phyloP scores from a whole-genome alignment of 2,329 filamentous ascomycete species.

The Penicillium glabrum region DNA sequence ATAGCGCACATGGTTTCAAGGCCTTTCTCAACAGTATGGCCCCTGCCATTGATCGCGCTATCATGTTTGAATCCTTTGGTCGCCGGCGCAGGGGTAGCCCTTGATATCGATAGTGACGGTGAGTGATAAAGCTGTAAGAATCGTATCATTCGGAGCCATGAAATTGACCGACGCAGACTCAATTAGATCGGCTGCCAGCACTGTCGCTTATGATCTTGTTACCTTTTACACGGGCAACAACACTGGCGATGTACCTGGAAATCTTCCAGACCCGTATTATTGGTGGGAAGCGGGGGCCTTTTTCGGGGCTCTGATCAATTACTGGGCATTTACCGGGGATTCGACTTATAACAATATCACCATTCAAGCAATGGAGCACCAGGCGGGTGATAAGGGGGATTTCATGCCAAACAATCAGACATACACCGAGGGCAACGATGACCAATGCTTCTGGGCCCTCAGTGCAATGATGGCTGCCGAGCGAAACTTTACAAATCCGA shows the following conservation, averaged over 20 bases:
- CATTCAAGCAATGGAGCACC: slow-evolving; percentile 10
- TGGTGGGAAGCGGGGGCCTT: slow-evolving; percentile 42
- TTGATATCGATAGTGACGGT: slow-evolving; percentile 10
- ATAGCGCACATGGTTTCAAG: background rate
- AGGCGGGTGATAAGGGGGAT: slow-evolving; percentile 10
- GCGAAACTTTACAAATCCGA: slow-evolving; percentile 31
- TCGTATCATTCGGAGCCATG: background rate
- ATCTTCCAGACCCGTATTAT: slow-evolving; percentile 35
- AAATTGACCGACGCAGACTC: slow-evolving; percentile 24
- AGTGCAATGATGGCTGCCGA: slow-evolving; percentile 22
- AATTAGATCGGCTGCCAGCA: slow-evolving; percentile 32
- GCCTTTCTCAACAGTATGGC: background rate
- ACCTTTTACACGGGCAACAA: slow-evolving; percentile 35
- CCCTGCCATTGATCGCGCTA: background rate
- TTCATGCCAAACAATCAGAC: slow-evolving; percentile 16
- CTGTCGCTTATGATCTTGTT: slow-evolving; percentile 33
- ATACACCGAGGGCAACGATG: slow-evolving; percentile 13
- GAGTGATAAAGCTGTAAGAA: background rate
- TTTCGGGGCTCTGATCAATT: slow-evolving; percentile 31
- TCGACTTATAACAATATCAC: slow-evolving; percentile 11
- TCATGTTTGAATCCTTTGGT: background rate
- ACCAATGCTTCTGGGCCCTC: slow-evolving; percentile 18
- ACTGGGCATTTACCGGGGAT: slow-evolving; percentile 26
- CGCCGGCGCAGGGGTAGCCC: slow-evolving; percentile 1
- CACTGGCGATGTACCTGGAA: slow-evolving; percentile 30